A percentile compares a stretch with the other conserved stretches of the same genome.
phyloP scores from a whole-genome alignment of 202 grass and related monocot genomes.

The Bolboschoenoplectus hybrid region DNA sequence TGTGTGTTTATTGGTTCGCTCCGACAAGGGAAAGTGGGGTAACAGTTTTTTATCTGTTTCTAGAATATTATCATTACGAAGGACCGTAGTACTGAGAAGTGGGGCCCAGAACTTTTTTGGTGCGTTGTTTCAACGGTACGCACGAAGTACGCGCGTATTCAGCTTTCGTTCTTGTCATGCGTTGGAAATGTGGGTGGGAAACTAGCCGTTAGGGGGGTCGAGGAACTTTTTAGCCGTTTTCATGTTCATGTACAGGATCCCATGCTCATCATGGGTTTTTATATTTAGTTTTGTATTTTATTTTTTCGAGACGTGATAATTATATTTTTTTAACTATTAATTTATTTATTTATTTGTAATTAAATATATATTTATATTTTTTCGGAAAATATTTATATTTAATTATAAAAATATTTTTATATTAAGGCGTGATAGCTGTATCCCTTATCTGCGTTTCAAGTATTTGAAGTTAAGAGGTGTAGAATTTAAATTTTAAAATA shows the following conservation, averaged over 20 bases:
- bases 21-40: constrained; percentile 19
- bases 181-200: constrained; percentile 26
- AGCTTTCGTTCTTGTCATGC: background rate
- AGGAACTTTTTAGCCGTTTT: constrained; percentile 17
- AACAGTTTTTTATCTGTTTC: background rate
- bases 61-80: background rate
- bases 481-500: too few relatives aligned
- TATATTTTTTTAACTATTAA: too few relatives aligned
- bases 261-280: background rate
- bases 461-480: too few relatives aligned
- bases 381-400: too few relatives aligned
- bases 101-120: background rate
- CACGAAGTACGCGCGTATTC: background rate
- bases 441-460: too few relatives aligned
- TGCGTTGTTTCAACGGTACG: background rate
- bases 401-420: too few relatives aligned
- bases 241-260: background rate
- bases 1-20: background rate
- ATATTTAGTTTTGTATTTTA: background rate
- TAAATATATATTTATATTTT: too few relatives aligned
- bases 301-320: background rate
- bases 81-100: background rate
- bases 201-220: constrained; percentile 32
- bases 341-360: too few relatives aligned
- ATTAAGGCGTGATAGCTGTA: too few relatives aligned